Evolutionary conservation across 129 eudicot genomes (phyloP).

Genomic region (Heracleum sosnowskyi): DNA sequence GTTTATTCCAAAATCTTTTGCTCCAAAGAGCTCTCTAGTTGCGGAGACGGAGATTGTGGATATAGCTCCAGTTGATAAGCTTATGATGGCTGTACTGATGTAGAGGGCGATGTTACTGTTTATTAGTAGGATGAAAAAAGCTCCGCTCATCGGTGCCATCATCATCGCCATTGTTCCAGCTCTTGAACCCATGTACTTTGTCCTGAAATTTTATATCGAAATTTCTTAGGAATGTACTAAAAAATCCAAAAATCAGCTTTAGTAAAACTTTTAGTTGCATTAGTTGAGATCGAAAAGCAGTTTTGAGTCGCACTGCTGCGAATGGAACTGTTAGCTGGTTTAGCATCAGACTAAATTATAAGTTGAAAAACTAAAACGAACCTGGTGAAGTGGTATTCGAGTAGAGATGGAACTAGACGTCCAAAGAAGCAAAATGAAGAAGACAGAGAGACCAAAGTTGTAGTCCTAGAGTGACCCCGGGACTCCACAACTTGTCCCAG

Average conservation of each 20-base stretch:
- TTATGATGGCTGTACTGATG: conserved; percentile 60
- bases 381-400: conserved; percentile 56
- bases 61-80: conserved; percentile 72
- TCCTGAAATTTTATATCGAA: conserved; percentile 22
- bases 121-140: conserved; percentile 57
- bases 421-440: conserved; percentile 85
- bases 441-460: conserved; percentile 75
- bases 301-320: not conserved
- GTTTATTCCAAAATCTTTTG: conserved; percentile 64
- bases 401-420: conserved; percentile 67
- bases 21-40: conserved; percentile 72
- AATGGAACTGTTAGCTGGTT: not conserved
- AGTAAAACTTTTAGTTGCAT: too few relatives aligned
- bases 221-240: not conserved
- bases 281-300: not conserved
- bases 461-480: conserved; percentile 57
- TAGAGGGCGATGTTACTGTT: conserved; percentile 31
- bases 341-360: not conserved
- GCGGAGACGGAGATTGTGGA: conserved; percentile 66
- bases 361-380: not conserved
- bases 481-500: conserved; percentile 89
- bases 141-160: conserved; percentile 64
- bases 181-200: conserved; percentile 35
- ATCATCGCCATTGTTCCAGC: conserved; percentile 55
- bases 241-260: too few relatives aligned